phyloP scores from a whole-genome alignment of 768 basidiomycete species.

The Brasilioporus rufonigricans region DNA sequence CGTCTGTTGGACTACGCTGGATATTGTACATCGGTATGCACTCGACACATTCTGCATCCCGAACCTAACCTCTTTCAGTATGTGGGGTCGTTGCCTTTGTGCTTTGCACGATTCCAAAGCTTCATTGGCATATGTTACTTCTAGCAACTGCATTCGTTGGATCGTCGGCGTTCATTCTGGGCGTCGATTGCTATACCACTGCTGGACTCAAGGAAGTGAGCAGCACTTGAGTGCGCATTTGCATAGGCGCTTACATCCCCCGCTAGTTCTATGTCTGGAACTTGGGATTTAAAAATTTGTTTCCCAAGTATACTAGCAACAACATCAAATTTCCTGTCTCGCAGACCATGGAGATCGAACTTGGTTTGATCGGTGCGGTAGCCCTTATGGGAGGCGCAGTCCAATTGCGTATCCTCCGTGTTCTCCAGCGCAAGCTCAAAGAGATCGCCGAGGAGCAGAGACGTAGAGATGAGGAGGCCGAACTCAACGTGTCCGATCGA shows the following conservation, averaged over 20 bases:
- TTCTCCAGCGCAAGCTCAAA: slow-evolving; percentile 74
- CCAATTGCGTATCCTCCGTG: slow-evolving; percentile 80
- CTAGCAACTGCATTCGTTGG: slow-evolving; percentile 88
- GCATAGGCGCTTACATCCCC: slow-evolving; percentile 12
- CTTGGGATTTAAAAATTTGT: slow-evolving; percentile 78
- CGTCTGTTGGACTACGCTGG: slow-evolving; percentile 78
- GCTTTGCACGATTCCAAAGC: slow-evolving; percentile 78
- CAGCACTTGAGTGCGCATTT: neutral
- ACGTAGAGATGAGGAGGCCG: slow-evolving; percentile 71
- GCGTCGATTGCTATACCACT: slow-evolving; percentile 91
- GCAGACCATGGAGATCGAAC: slow-evolving; percentile 90
- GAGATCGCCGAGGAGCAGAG: slow-evolving; percentile 78
- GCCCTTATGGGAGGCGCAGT: slow-evolving; percentile 86
- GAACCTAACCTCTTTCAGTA: slow-evolving; percentile 39
- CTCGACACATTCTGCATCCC: slow-evolving; percentile 18
- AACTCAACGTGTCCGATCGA: slow-evolving; percentile 67
- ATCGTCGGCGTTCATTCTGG: slow-evolving; percentile 85
- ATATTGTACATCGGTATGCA: slow-evolving; percentile 77
- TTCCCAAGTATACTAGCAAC: slow-evolving; percentile 69
- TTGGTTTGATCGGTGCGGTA: slow-evolving; percentile 83
- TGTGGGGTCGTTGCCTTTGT: slow-evolving; percentile 78
- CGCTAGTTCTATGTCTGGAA: slow-evolving; percentile 93
- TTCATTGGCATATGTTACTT: slow-evolving; percentile 86
- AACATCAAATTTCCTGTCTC: slow-evolving; percentile 78
- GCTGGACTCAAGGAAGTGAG: slow-evolving; percentile 90